phyloP scores from a whole-genome alignment of 768 basidiomycete genomes.

The Lentinula sp. region DNA sequence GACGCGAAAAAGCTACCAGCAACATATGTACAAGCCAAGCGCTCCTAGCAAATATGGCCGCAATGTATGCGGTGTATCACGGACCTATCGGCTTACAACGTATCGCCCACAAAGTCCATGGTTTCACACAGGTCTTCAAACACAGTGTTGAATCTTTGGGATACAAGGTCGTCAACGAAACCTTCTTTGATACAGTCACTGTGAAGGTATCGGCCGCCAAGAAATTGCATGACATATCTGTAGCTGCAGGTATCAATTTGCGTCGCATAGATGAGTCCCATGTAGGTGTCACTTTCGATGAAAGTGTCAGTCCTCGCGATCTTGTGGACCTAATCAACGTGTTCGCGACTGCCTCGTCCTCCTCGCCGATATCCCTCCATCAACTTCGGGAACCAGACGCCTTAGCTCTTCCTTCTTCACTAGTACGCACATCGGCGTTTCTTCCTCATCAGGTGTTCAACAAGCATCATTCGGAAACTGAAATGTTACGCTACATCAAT shows the following conservation, averaged over 20 bases:
- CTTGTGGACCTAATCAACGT: slow-evolving; percentile 74
- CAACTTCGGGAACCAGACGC: slow-evolving; percentile 37
- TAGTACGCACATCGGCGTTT: slow-evolving; percentile 62
- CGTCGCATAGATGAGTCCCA: slow-evolving; percentile 65
- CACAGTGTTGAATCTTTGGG: slow-evolving; percentile 63
- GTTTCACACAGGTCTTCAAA: slow-evolving; percentile 74
- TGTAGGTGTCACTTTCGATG: slow-evolving; percentile 90
- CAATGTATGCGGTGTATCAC: slow-evolving; percentile 98
- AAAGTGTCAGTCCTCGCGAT: slow-evolving; percentile 75
- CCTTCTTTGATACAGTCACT: slow-evolving; percentile 90
- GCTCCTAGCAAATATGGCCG: slow-evolving; percentile 97
- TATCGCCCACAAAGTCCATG: slow-evolving; percentile 90
- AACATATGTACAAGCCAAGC: slow-evolving; percentile 99
- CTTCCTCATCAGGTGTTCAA: slow-evolving; percentile 92
- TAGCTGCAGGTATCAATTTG: slow-evolving; percentile 71
- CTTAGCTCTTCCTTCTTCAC: slow-evolving; percentile 45
- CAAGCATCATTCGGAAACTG: slow-evolving; percentile 95
- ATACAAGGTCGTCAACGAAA: slow-evolving; percentile 61
- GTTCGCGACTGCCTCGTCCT: slow-evolving; percentile 64
- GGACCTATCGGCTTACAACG: slow-evolving; percentile 79
- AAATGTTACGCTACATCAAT: slow-evolving; percentile 96
- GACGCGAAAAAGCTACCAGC: slow-evolving; percentile 96
- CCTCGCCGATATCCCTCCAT: slow-evolving; percentile 37
- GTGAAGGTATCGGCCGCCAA: slow-evolving; percentile 59
- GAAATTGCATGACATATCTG: slow-evolving; percentile 64